These are phyloP conservation scores for Eustoma russellianum DNA, from an alignment of 257 asterid species.

Conservation along the genomic window DNA sequence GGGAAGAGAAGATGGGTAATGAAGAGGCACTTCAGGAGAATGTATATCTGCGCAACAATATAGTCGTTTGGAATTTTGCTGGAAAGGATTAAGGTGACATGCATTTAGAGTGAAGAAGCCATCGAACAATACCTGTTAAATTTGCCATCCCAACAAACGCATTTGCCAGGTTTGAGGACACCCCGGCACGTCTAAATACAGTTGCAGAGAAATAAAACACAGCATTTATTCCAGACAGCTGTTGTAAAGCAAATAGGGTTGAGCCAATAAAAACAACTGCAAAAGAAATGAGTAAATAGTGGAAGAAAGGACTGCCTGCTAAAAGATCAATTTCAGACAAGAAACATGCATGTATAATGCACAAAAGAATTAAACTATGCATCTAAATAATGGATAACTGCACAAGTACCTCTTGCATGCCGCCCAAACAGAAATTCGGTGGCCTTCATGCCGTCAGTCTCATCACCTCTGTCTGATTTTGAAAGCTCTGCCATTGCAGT, in stretches of 20 bases:
- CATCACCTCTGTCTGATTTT: conserved; percentile 63
- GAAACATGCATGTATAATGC: not conserved
- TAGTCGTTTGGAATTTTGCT: no score
- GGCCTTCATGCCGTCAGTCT: conserved; percentile 34
- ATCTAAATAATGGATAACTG: conserved; percentile 2
- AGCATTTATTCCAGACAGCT: conserved; percentile 99
- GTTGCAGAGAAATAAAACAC: conserved; percentile 98
- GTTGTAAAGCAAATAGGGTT: conserved; percentile 97
- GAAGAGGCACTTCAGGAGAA: no score
- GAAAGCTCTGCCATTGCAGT: conserved; percentile 67
- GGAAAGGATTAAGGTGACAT: not conserved
- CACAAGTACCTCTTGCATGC: conserved; percentile 60
- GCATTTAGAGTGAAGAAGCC: not conserved
- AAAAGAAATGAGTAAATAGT: conserved; percentile 52
- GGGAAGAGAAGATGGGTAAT: not conserved
- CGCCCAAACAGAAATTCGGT: conserved; percentile 59
- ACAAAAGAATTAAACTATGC: not conserved
- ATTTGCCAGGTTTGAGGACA: conserved; percentile 82
- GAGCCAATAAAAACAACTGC: conserved; percentile 99
- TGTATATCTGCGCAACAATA: no score
- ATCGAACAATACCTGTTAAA: conserved; percentile 37
- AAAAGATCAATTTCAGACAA: conserved; percentile 10
- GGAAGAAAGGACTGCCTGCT: conserved; percentile 13
- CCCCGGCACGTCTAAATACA: conserved; percentile 96
- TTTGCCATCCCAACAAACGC: conserved; percentile 67